Percentiles rank a stretch among this genome's conserved stretches.
Evolutionary conservation across 2,329 filamentous ascomycete species (phyloP).

Genomic region (Triangularia setosa): DNA sequence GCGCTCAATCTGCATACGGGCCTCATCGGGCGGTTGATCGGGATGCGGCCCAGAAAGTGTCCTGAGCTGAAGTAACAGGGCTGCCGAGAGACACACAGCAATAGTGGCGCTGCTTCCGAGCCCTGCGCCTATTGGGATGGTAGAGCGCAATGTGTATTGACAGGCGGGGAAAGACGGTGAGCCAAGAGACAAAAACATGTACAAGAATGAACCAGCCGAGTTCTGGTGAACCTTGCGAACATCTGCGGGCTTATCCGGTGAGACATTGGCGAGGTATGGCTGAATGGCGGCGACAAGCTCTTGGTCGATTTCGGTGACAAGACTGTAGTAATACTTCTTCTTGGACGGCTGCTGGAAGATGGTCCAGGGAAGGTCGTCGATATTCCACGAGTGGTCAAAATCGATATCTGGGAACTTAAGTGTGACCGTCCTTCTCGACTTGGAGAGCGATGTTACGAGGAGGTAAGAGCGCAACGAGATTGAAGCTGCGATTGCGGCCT

Average conservation of each 20-base stretch:
- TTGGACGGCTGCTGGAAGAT: slow-evolving; percentile 74
- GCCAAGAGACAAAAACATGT: slow-evolving; percentile 85
- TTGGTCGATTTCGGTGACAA: slow-evolving; percentile 76
- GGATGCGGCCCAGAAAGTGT: slow-evolving; percentile 86
- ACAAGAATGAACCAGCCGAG: slow-evolving; percentile 83
- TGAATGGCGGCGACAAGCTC: slow-evolving; percentile 78
- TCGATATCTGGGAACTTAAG: slow-evolving; percentile 89
- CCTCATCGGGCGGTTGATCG: slow-evolving; percentile 83
- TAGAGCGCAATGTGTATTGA: slow-evolving; percentile 87
- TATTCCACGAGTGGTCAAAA: slow-evolving; percentile 88
- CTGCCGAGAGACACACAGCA: slow-evolving; percentile 79
- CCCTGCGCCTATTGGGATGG: slow-evolving; percentile 87
- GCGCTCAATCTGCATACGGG: slow-evolving; percentile 83
- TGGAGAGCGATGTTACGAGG: slow-evolving; percentile 89
- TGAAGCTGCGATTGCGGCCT: slow-evolving; percentile 89
- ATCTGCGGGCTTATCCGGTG: slow-evolving; percentile 60
- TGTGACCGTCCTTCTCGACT: slow-evolving; percentile 82
- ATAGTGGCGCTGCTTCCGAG: slow-evolving; percentile 94
- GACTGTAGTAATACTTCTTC: slow-evolving; percentile 93
- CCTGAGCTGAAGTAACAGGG: slow-evolving; percentile 81
- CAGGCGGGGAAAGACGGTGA: slow-evolving; percentile 74
- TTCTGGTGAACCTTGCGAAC: slow-evolving; percentile 79
- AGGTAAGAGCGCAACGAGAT: slow-evolving; percentile 96
- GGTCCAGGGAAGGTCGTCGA: slow-evolving; percentile 85
- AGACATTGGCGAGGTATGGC: slow-evolving; percentile 72